Percentiles rank a stretch among this genome's conserved stretches.
Evolutionary conservation across 75 land plant species (phyloP).

Genomic region (Picea sitchensis): DNA sequence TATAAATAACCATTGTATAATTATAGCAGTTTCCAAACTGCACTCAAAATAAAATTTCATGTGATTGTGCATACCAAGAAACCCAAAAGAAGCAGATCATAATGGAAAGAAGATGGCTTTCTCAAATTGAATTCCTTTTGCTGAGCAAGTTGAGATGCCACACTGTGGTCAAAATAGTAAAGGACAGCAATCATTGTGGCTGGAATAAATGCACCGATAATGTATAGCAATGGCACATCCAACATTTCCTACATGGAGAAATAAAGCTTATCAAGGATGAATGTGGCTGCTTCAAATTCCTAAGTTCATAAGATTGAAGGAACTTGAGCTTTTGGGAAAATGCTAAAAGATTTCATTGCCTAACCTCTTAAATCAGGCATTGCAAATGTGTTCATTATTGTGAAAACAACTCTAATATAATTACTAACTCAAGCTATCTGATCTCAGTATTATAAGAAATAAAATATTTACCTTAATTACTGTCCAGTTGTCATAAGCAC

Average conservation of each 20-base stretch:
- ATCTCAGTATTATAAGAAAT: background rate
- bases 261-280: background rate
- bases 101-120: constrained; percentile 49
- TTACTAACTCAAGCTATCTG: background rate
- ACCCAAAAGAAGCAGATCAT: constrained; percentile 44
- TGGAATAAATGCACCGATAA: constrained; percentile 49
- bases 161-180: constrained; percentile 61
- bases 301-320: background rate
- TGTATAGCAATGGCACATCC: constrained; percentile 39
- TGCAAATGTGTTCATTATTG: background rate
- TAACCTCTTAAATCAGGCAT: background rate
- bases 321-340: background rate
- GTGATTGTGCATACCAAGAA: constrained; percentile 28
- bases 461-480: constrained; percentile 43
- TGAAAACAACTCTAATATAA: background rate
- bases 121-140: constrained; percentile 50
- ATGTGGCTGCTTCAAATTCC: background rate
- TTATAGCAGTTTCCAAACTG: background rate
- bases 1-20: background rate
- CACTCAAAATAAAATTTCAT: background rate
- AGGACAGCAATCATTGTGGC: constrained; percentile 59
- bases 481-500: constrained; percentile 78
- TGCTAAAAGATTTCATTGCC: background rate
- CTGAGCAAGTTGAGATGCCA: constrained; percentile 57
- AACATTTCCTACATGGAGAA: constrained; percentile 56